Evolutionary conservation across 2,329 filamentous ascomycete species (phyloP), one percentile per base, ranked within the genome.

Genomic region (Seiridium cupressi): DNA sequence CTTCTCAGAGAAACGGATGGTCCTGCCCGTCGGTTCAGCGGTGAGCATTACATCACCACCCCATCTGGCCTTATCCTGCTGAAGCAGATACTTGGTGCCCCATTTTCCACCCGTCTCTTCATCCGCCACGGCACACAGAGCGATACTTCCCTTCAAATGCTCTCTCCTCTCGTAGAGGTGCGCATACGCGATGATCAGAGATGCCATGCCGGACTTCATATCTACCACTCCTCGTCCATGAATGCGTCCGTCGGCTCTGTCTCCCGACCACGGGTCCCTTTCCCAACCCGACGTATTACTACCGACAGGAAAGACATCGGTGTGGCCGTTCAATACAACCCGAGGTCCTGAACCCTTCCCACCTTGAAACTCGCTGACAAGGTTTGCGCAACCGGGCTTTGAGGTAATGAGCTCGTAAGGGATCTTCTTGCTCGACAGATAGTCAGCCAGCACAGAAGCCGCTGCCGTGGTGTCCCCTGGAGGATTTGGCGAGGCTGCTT

Each of bases 11-110:
- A 55, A 55, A 11, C 51, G 26, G 51, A 55, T 55, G 1, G 51
- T 55, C 31, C 26, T 31, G 7, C 51, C 51, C n/a, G 51, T 42
- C 4, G 51, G 51, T 8, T 55, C 51, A 18, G 51, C 51, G 10
- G 11, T 44, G n/a, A 55, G 51, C 51, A 55, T 55, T 9, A 55
- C 51, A 9, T 55, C 51, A 31, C 51, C 51, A 10, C 51, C 51
- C 51, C 51, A 55, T 32, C 51, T 26, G 6, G 18, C 38, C 7
- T 8, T 55, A 10, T 55, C 51, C 9, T 55, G 35, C 5, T 44
- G 38, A 9, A 55, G 3, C 10, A 55, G 40, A 7, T 42, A 55
- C 36, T 44, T 55, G 36, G 51, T 55, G 3, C 51, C 51, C 51
- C 51, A 55, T 31, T 38, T 26, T 8, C 51, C 51, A 44, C 51